Percentiles rank a stretch among this genome's conserved stretches.
phyloP scores from a whole-genome alignment of 768 basidiomycete genomes.

The Russula dissimulans region DNA sequence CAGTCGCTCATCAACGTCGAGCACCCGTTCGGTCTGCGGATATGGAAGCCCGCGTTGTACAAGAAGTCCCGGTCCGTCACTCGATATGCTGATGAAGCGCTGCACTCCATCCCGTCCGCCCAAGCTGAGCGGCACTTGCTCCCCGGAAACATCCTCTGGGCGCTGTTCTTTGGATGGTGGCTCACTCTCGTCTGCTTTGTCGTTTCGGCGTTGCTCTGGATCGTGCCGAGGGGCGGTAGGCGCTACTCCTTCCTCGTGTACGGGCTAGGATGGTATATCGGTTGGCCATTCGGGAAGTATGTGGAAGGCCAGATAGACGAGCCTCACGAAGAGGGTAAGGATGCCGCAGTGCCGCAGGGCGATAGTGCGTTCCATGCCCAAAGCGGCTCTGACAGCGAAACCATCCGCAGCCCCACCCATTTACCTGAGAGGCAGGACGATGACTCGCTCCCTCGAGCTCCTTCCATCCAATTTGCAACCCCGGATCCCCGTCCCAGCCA shows the following conservation, averaged over 20 bases:
- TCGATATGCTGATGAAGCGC: slow-evolving; percentile 88
- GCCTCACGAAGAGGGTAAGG: slow-evolving; percentile 29
- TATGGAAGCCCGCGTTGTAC: slow-evolving; percentile 99
- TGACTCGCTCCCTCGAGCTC: background rate
- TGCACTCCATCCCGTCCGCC: slow-evolving; percentile 87
- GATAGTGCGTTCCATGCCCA: slow-evolving; percentile 22
- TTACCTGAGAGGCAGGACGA: slow-evolving; percentile 1
- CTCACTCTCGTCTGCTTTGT: slow-evolving; percentile 62
- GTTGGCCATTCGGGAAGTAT: slow-evolving; percentile 99
- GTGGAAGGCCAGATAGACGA: slow-evolving; percentile 68
- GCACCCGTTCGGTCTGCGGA: slow-evolving; percentile 97
- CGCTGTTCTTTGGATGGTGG: slow-evolving; percentile 89
- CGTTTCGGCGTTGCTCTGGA: slow-evolving; percentile 56
- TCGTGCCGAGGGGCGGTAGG: slow-evolving; percentile 72
- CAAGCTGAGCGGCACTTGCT: slow-evolving; percentile 89
- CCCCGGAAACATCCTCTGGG: slow-evolving; percentile 93
- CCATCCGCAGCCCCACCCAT: slow-evolving; percentile 27
- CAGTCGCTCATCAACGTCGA: slow-evolving; percentile 99
- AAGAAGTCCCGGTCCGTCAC: slow-evolving; percentile 96
- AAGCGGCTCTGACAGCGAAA: slow-evolving; percentile 29
- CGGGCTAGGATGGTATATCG: slow-evolving; percentile 92
- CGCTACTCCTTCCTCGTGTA: slow-evolving; percentile 80
- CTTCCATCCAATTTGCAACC: slow-evolving; percentile 15
- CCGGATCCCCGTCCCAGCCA: slow-evolving; percentile 33
- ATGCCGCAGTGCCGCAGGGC: slow-evolving; percentile 29